Percentiles rank a stretch among this genome's conserved stretches.
These are phyloP conservation scores for Euphorbia peplus DNA, from an alignment of 345 rosid genomes.

Conservation along the genomic window DNA sequence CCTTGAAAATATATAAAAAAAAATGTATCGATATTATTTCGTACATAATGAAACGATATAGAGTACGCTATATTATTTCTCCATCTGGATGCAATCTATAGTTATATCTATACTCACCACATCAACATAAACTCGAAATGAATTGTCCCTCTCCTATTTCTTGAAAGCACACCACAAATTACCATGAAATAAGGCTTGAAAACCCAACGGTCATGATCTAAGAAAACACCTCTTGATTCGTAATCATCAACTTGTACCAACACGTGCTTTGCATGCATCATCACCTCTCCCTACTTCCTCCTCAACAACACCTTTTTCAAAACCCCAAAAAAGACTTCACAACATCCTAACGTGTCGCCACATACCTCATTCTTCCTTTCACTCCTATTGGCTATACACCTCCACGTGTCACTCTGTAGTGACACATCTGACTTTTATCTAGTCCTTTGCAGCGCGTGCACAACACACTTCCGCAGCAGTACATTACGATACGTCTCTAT, in stretches of 20 bases:
- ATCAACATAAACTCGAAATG: too few relatives aligned
- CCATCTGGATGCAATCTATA: too few relatives aligned
- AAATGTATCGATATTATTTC: too few relatives aligned
- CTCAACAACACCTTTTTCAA: background rate
- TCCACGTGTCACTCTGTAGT: constrained; percentile 10
- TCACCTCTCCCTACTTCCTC: background rate
- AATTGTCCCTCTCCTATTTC: too few relatives aligned
- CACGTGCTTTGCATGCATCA: constrained; percentile 8
- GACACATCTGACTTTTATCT: background rate
- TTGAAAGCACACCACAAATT: background rate
- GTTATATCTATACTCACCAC: too few relatives aligned
- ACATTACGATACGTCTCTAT: constrained; percentile 14
- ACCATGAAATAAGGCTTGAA: background rate
- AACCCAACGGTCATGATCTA: background rate
- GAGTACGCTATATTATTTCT: too few relatives aligned
- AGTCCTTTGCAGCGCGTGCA: constrained; percentile 13
- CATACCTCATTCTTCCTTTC: background rate
- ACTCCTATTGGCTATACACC: background rate
- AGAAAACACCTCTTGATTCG: background rate
- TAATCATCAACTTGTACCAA: background rate
- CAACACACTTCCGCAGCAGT: background rate
- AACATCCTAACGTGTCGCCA: background rate
- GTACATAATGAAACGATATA: too few relatives aligned
- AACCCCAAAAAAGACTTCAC: background rate
- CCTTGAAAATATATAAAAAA: too few relatives aligned